phyloP scores from a whole-genome alignment of 441 rosid species.

The Hura crepitans region DNA sequence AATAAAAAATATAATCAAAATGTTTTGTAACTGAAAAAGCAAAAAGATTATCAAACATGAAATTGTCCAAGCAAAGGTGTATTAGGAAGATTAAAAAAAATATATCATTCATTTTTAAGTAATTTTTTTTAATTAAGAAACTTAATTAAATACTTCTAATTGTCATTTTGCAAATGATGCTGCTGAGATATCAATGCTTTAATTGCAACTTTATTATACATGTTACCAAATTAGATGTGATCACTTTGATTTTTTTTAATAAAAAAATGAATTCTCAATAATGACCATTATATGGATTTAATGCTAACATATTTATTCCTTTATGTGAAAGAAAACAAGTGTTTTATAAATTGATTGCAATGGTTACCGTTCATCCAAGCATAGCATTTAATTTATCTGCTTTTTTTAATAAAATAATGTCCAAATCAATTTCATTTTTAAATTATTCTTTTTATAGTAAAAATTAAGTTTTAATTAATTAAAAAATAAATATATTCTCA shows the following conservation, averaged over 20 bases:
- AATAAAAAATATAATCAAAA: too few species aligned
- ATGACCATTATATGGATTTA: background rate
- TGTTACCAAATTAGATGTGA: too few species aligned
- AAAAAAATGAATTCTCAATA: too few species aligned
- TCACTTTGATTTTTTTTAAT: too few species aligned
- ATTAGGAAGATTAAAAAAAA: background rate
- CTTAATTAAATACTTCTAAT: background rate
- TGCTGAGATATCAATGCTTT: too few species aligned
- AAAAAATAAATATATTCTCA: too few species aligned
- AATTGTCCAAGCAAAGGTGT: constrained; percentile 3
- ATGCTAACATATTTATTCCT: background rate
- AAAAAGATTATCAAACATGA: background rate
- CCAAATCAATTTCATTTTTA: background rate
- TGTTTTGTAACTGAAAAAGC: background rate
- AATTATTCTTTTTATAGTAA: too few species aligned
- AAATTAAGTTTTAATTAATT: too few species aligned
- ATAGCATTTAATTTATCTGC: too few species aligned
- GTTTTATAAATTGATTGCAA: background rate
- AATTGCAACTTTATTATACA: too few species aligned
- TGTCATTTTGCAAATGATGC: too few species aligned
- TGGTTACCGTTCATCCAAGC: background rate
- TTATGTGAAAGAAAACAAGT: background rate
- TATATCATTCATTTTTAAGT: too few species aligned
- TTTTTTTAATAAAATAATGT: background rate
- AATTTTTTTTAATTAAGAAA: background rate